Evolutionary conservation across 805 yeast species (phyloP), one percentile per base, ranked within the genome.

Genomic region (Brettanomyces bruxellensis): DNA sequence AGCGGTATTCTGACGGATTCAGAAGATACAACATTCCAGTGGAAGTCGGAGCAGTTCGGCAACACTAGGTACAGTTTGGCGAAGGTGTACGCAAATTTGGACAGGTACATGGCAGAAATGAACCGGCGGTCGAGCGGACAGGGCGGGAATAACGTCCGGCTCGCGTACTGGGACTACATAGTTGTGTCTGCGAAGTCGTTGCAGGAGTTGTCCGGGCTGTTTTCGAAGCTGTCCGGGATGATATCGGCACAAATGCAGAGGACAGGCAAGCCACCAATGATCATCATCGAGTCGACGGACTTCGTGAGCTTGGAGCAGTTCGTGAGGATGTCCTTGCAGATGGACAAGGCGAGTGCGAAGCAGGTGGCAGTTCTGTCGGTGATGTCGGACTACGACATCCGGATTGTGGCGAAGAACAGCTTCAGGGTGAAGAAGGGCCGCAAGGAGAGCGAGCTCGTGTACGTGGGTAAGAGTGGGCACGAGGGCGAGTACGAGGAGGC

Each of bases 261-360:
- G 13, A 13, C 38, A 3, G 40, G 50, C 4, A 43, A 46, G 23
- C 60, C 60, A 50, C 72, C 88, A 25, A 66, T 79, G 34, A 65
- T 85, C 3, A 65, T 84, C 25, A 65, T 85, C 35, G 95, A 85
- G 63, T 75, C 81, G 43, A 78, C 87, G 2, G 86, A 87, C 4
- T 84, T 76, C 58, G 76, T 85, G 47, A 82, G 82, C 59, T 61
- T 85, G 45, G 91, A 85, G 60, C 84, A 86, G 6, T 83, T 83
- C 58, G 72, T 52, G 37, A 70, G 67, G 52, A 66, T 76, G 60
- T 64, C 64, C 32, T 56, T 55, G 50, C 69, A 52, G 47, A 55
- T 66, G 13, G 55, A 54, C 8, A 61, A 37, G 55, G 13, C 42
- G 7, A 7, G 9, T 8, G 41, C 24, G 12, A 22, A 40, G 1